Percentiles rank a stretch among this genome's conserved stretches.
These are phyloP conservation scores for Diaporthe humulicola DNA, from an alignment of 2,329 filamentous ascomycete genomes.

Conservation along the genomic window DNA sequence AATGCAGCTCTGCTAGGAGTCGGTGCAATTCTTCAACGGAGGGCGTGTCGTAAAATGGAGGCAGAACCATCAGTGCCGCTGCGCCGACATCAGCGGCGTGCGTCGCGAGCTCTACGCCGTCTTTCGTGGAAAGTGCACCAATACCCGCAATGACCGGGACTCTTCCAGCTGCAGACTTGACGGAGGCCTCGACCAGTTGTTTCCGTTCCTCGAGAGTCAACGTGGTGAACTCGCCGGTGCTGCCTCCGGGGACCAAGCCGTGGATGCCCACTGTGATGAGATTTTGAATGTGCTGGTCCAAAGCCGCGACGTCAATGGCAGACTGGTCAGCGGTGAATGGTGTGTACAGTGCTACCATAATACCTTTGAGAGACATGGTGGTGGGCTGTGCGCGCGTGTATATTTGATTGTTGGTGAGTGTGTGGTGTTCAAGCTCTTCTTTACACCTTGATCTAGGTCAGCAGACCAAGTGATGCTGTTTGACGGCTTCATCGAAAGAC, in stretches of 20 bases:
- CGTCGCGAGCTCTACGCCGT: neutral
- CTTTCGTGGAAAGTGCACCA: neutral
- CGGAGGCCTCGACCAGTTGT: constrained; percentile 45
- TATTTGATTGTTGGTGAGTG: neutral
- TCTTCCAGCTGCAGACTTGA: constrained; percentile 4
- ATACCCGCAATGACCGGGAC: neutral
- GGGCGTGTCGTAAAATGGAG: constrained; percentile 6
- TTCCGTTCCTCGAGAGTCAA: constrained; percentile 60
- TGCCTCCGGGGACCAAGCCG: constrained; percentile 64
- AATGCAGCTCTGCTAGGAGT: constrained; percentile 54
- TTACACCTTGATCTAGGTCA: neutral
- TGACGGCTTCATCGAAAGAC: neutral
- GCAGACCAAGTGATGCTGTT: no score
- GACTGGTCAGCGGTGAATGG: constrained; percentile 58
- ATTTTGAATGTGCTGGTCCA: constrained; percentile 59
- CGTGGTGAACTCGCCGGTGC: constrained; percentile 64
- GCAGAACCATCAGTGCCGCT: neutral
- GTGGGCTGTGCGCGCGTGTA: neutral
- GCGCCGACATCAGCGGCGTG: constrained; percentile 1
- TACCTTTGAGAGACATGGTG: constrained; percentile 51
- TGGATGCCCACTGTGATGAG: constrained; percentile 60
- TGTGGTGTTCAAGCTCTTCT: neutral
- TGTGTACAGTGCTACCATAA: constrained; percentile 63
- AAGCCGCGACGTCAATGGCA: constrained; percentile 54
- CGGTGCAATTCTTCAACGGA: neutral